Conservation (phyloP, 108 stramenopile species). For the Cyclostephanos invisitatus region DNA sequence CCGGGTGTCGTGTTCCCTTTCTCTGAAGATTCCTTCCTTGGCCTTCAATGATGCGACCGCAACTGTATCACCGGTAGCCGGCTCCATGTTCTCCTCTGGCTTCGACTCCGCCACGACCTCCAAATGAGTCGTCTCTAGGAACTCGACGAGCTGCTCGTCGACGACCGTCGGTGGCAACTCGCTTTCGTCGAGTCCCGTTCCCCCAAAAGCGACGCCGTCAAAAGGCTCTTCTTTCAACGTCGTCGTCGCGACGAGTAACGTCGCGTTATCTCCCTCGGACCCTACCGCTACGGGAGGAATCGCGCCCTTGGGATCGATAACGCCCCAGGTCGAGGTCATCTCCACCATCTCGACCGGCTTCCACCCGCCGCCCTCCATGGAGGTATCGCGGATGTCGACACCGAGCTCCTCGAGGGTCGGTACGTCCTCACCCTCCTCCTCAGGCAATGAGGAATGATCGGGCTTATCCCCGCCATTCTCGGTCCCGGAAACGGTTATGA, state of each 20-base stretch:
- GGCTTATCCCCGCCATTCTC: no score
- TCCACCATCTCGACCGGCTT: background rate
- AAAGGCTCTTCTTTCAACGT: background rate
- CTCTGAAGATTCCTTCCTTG: no score
- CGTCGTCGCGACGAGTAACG: background rate
- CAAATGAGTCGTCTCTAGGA: background rate
- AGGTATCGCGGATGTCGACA: background rate
- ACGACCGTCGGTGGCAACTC: background rate
- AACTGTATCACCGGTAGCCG: background rate
- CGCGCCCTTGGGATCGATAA: background rate
- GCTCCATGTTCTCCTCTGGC: background rate
- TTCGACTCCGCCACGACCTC: background rate
- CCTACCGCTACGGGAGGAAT: background rate
- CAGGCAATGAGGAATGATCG: background rate
- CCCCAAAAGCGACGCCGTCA: background rate
- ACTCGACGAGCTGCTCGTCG: background rate
- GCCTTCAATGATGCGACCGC: no score
- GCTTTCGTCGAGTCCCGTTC: background rate
- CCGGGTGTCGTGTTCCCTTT: background rate
- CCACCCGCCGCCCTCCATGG: constrained; percentile 1
- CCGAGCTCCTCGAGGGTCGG: background rate
- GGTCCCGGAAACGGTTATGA: background rate
- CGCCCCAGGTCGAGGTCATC: background rate
- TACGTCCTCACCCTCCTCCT: background rate
- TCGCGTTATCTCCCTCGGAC: background rate